Percentiles rank a stretch among this genome's conserved stretches.
Conservation (phyloP, 2,329 filamentous ascomycete genomes). For the Colletotrichum godetiae region DNA sequence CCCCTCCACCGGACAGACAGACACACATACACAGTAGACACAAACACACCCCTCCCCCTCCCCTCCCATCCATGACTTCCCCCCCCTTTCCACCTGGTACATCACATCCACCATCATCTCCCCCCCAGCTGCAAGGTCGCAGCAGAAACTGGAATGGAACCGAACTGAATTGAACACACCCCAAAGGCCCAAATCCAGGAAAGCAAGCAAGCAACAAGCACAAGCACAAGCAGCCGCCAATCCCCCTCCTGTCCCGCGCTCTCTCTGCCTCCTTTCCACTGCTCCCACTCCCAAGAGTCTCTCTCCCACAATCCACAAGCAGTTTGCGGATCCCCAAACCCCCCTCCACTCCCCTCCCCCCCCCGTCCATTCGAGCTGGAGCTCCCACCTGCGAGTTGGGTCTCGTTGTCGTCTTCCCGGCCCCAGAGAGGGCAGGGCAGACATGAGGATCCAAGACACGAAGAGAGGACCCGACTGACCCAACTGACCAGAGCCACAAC, state of each 20-base stretch:
- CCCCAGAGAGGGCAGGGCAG: slow-evolving; percentile 26
- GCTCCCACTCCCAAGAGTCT: background rate
- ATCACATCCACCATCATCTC: slow-evolving; percentile 1
- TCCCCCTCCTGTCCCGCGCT: background rate
- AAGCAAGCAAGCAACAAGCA: background rate
- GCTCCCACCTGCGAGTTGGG: slow-evolving; percentile 26
- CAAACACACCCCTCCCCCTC: slow-evolving; percentile 6
- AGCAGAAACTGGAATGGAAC: background rate
- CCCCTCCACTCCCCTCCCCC: background rate
- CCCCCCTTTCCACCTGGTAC: slow-evolving; percentile 7
- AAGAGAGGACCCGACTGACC: slow-evolving; percentile 24
- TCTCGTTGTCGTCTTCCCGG: slow-evolving; percentile 28
- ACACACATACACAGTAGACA: too few species aligned
- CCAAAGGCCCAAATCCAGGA: background rate
- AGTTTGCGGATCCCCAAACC: slow-evolving; percentile 5
- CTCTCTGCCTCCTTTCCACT: background rate
- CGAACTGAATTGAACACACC: background rate
- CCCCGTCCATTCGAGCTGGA: slow-evolving; percentile 15
- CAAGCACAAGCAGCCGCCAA: background rate
- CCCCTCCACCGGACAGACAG: slow-evolving; percentile 8
- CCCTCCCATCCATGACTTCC: background rate
- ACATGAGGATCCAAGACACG: slow-evolving; percentile 12
- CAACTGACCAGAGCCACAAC: slow-evolving; percentile 5
- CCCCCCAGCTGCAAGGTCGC: slow-evolving; percentile 17
- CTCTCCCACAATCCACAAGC: slow-evolving; percentile 4